These are phyloP conservation scores for Stephania cephalantha DNA, from an alignment of 164 flowering plant species.

Conservation along the genomic window DNA sequence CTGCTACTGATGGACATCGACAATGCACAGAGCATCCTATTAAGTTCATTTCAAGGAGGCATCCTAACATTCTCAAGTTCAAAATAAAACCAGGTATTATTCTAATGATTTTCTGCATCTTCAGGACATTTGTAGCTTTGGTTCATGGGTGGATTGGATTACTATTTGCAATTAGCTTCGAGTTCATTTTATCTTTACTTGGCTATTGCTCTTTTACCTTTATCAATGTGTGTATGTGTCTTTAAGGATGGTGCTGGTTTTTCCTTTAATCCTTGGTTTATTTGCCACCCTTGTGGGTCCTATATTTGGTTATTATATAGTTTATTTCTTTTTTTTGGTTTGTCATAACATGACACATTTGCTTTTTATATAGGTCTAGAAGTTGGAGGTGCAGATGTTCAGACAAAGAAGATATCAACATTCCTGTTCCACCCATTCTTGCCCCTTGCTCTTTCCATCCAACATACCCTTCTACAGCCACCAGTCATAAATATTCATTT, in stretches of 20 bases:
- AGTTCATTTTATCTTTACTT: neutral
- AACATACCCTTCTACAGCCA: constrained; percentile 80
- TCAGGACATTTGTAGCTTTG: neutral
- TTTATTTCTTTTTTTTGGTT: neutral
- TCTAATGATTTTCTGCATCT: neutral
- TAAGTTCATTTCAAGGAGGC: constrained; percentile 78
- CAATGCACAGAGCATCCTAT: constrained; percentile 89
- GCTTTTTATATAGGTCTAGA: constrained; percentile 59
- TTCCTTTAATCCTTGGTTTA: too few relatives aligned
- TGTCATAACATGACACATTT: neutral
- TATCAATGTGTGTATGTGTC: too few relatives aligned
- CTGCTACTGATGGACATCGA: constrained; percentile 82
- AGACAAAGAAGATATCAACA: constrained; percentile 65
- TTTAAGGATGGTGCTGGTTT: too few relatives aligned
- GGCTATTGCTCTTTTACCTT: too few relatives aligned
- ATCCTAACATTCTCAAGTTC: constrained; percentile 61
- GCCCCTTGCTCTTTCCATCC: constrained; percentile 83
- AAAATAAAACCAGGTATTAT: constrained; percentile 82
- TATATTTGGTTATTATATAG: too few relatives aligned
- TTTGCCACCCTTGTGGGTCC: too few relatives aligned
- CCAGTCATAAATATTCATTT: constrained; percentile 89
- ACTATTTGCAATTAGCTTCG: too few relatives aligned
- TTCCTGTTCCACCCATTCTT: constrained; percentile 85
- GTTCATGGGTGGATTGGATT: neutral
- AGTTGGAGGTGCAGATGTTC: constrained; percentile 59